phyloP scores from a whole-genome alignment of 1,284 basidiomycete species.

The Sporisorium exsertum region DNA sequence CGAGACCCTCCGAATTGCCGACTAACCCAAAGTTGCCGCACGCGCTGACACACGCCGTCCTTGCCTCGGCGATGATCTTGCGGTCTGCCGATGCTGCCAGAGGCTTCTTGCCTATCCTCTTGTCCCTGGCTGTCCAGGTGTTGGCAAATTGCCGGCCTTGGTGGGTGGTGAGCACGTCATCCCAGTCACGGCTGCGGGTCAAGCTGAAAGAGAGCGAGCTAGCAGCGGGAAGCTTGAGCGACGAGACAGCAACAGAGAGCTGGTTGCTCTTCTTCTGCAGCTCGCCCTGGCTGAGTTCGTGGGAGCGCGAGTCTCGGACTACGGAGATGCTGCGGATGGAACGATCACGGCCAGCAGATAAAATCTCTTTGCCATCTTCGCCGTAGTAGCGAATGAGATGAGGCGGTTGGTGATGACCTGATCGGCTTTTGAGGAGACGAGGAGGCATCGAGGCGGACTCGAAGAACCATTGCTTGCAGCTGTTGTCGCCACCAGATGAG shows the following conservation, averaged over 20 bases:
- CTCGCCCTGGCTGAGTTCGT: conserved; percentile 93
- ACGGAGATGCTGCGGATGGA: conserved; percentile 89
- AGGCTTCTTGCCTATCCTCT: conserved; percentile 54
- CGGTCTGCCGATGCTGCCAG: conserved; percentile 43
- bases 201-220: conserved; percentile 82
- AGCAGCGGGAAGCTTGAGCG: conserved; percentile 75
- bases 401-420: conserved; percentile 91
- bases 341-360: conserved; percentile 76
- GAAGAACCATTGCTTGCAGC: conserved; percentile 86
- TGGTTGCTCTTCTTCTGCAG: conserved; percentile 80
- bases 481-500: conserved; percentile 64
- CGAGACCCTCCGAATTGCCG: conserved; percentile 60
- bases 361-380: conserved; percentile 91
- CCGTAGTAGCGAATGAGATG: conserved; percentile 94
- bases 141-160: conserved; percentile 72
- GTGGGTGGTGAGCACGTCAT: conserved; percentile 92
- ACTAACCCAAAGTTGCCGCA: conserved; percentile 96
- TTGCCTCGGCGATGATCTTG: conserved; percentile 71
- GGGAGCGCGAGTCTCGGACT: conserved; percentile 74
- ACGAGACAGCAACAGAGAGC: conserved; percentile 81
- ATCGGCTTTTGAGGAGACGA: conserved; percentile 86
- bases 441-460: conserved; percentile 78
- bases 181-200: conserved; percentile 92
- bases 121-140: conserved; percentile 64
- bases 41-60: conserved; percentile 77